Evolutionary conservation across 1,284 basidiomycete species (phyloP), one percentile per base, ranked within the genome.

Genomic region (Apiotrichum sp.): DNA sequence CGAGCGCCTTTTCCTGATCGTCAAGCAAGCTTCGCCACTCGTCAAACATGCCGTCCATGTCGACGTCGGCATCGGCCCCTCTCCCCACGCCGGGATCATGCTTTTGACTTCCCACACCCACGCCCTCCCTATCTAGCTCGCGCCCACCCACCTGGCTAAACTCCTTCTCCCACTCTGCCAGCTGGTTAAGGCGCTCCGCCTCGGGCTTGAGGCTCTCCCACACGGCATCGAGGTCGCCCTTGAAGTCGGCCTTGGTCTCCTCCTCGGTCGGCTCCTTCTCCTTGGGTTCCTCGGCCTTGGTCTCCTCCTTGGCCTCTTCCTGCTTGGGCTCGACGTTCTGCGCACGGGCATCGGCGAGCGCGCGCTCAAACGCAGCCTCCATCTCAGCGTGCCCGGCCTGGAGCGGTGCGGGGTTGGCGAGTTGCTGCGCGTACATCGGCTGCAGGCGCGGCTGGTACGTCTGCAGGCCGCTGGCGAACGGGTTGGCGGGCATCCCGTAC

Each of bases 111-210:
- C 40, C 49, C 40, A 50, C 40, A 13, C 49, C 48, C 49, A 48
- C 47, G 3, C 47, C 47, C 9, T 38, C 38, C 31, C 47, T 14
- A 32, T 44, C 43, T 39, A 6, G 10, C 29, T 29, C 29, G 4
- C 47, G 29, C 0, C 34, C 22, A 61, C 69, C 64, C 50, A 75
- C 73, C 65, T 89, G 86, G 57, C 87, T 88, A 66, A 93, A 90
- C 72, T 93, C 86, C 7, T 85, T 84, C 71, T 95, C 93, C 91
- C 91, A 95, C 70, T 86, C 86, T 4, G 86, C 83, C 47, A 90
- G 73, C 62, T 90, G 84, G 67, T 84, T 84, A 35, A 72, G 58
- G 16, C 70, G 59, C 57, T 71, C 68, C 2, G 69, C 70, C 79
- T 75, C 45, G 79, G 81, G 69, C 58, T 66, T 66, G 51, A 76